These are phyloP conservation scores for Trichophyton simii DNA, from an alignment of 2,329 filamentous ascomycete genomes.

Conservation along the genomic window DNA sequence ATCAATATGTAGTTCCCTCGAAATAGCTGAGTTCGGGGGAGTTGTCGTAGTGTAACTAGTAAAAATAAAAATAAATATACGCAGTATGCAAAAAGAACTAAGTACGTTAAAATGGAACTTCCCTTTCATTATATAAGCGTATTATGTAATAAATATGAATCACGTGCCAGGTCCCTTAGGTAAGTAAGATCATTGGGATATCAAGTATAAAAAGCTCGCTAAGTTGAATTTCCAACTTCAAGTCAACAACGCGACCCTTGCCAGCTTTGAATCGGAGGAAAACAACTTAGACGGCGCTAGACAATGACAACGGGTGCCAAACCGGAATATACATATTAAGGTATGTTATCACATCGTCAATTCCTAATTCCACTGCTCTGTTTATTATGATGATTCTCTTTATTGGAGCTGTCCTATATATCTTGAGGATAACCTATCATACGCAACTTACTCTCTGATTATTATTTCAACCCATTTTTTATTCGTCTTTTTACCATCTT, in stretches of 20 bases:
- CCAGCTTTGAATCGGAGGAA: background rate
- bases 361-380: background rate
- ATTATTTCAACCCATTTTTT: background rate
- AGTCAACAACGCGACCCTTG: background rate
- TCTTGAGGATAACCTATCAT: slow-evolving; percentile 45
- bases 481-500: background rate
- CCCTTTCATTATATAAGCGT: background rate
- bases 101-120: background rate
- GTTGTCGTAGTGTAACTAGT: background rate
- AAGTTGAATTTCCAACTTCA: background rate
- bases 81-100: background rate
- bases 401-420: slow-evolving; percentile 71
- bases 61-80: background rate
- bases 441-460: slow-evolving; percentile 6
- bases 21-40: background rate
- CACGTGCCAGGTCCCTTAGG: background rate
- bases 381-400: slow-evolving; percentile 41
- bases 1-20: background rate
- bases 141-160: background rate
- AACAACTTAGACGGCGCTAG: background rate
- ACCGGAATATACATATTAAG: background rate
- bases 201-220: background rate
- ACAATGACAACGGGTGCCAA: background rate
- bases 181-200: too few relatives aligned
- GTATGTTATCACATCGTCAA: background rate